Evolutionary conservation across 2,329 filamentous ascomycete genomes (phyloP).

Genomic region (Talaromyces pinophilus): DNA sequence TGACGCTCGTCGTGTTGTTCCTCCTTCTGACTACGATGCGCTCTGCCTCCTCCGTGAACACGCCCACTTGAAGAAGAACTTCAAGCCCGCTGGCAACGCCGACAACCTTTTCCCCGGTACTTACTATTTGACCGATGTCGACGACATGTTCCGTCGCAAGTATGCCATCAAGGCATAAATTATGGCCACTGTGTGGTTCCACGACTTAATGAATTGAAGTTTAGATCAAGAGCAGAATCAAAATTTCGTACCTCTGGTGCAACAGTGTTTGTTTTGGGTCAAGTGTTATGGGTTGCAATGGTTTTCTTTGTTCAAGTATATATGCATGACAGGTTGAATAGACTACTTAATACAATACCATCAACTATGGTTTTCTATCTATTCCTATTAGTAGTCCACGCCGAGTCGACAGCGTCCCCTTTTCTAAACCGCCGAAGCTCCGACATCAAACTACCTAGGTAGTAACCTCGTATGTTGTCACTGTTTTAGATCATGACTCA

Average conservation of each 20-base stretch:
- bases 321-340: constrained; percentile 15
- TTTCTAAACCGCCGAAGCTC: neutral
- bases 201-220: constrained; percentile 20
- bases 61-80: constrained; percentile 80
- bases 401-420: too few relatives aligned
- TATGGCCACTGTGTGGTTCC: neutral
- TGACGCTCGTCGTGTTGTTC: constrained; percentile 63
- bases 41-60: constrained; percentile 80
- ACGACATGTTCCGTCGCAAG: constrained; percentile 82
- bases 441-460: neutral
- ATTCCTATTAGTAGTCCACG: neutral
- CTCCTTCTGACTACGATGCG: constrained; percentile 72
- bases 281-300: neutral
- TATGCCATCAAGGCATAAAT: constrained; percentile 74
- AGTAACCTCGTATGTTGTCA: constrained; percentile 2
- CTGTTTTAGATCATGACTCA: constrained; percentile 11
- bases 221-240: constrained; percentile 12
- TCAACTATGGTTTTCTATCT: neutral
- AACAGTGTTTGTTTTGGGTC: constrained; percentile 2
- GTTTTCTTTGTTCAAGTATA: constrained; percentile 11
- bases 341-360: constrained; percentile 11
- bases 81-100: constrained; percentile 66
- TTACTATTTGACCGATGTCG: constrained; percentile 78
- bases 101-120: constrained; percentile 67
- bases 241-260: constrained; percentile 1